A percentile compares a stretch with the other conserved stretches of the same genome.
Evolutionary conservation across 2,329 filamentous ascomycete species (phyloP).

Genomic region (Neurospora sp.): DNA sequence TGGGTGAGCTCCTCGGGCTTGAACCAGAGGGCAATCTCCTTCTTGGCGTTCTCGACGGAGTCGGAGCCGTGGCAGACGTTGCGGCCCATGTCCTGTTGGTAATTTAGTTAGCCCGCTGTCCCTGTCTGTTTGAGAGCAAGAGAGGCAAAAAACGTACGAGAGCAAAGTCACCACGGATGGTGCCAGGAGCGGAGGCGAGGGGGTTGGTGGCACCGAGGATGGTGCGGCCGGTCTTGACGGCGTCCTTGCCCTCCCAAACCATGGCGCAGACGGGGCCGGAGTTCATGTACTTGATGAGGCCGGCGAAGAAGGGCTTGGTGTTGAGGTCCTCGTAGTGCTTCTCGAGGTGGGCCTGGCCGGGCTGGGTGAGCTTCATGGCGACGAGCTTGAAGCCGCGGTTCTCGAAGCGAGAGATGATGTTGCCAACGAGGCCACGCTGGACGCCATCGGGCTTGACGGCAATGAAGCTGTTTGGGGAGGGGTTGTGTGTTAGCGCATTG

Average conservation of each 20-base stretch:
- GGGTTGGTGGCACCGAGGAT: slow-evolving; percentile 99
- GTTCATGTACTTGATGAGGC: slow-evolving; percentile 92
- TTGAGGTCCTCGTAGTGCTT: slow-evolving; percentile 91
- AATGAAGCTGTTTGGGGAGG: slow-evolving; percentile 75
- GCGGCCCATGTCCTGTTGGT: slow-evolving; percentile 55
- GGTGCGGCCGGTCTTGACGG: slow-evolving; percentile 93
- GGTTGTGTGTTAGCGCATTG: neutral
- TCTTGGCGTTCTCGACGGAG: slow-evolving; percentile 96
- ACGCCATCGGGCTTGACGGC: slow-evolving; percentile 99
- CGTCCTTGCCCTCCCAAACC: slow-evolving; percentile 99
- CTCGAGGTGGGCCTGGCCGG: slow-evolving; percentile 93
- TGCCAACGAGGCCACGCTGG: slow-evolving; percentile 96
- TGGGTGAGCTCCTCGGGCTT: slow-evolving; percentile 71
- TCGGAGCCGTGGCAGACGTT: slow-evolving; percentile 99
- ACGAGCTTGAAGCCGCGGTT: slow-evolving; percentile 96
- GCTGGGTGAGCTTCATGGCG: slow-evolving; percentile 89
- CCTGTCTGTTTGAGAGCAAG: slow-evolving; percentile 39
- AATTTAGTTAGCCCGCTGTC: slow-evolving; percentile 22
- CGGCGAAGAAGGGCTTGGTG: slow-evolving; percentile 93
- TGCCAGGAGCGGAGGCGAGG: slow-evolving; percentile 84
- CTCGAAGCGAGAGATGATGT: slow-evolving; percentile 98
- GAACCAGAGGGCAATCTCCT: slow-evolving; percentile 99
- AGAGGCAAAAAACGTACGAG: slow-evolving; percentile 25
- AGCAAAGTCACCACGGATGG: slow-evolving; percentile 66
- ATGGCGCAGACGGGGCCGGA: slow-evolving; percentile 97